Base-by-base conservation (phyloP, 176 grass and related monocot genomes). In the Aegilops speltoides region DNA sequence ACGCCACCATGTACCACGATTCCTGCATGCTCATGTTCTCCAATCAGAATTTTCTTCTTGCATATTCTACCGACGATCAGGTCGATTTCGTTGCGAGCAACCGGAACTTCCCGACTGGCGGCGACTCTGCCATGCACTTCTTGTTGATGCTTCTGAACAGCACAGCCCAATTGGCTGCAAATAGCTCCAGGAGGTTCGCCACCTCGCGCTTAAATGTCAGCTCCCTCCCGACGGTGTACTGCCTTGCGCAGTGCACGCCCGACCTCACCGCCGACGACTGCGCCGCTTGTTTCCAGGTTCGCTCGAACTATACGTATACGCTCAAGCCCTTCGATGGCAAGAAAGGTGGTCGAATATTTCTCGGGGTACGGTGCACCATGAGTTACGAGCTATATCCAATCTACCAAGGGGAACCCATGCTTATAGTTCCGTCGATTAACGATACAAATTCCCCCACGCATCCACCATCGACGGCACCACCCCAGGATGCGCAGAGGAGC, bases 191-290 rank as follows among this genome's bases (percentile, higher is more conserved):
- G 32, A 8, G 16, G 56, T 86, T 92, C 63, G 68, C 24, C 43
- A 76, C 40, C 89, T 80, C 10, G 69, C 1, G 1, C 73, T 89
- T 0, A 1, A 29, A 3, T 29, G 31, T 34, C 31, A 19, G 7
- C 29, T 3, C 17, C 31, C 1, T 20, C 16, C 29, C 65, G 0
- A 33, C 16, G 16, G 0, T 34, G 7, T 92, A 95, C 76, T 88
- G 83, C 2, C 64, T 95, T 25, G 64, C 24, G 25, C 86, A 92
- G 90, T 93, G 93, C 86, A 89, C 77, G 29, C 78, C 71, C 31
- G 90, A 95, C 76, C 56, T 95, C 34, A 1, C 76, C 7, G 16
- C 37, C 24, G 9, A 22, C 0, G 40, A 76, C 1, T 94, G 89
- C 78, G 66, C 50, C 7, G 69, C 4, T 13, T 90, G 88, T 40